These are phyloP conservation scores for Pulveroboletus sp. DNA, from an alignment of 768 basidiomycete genomes.

Conservation along the genomic window DNA sequence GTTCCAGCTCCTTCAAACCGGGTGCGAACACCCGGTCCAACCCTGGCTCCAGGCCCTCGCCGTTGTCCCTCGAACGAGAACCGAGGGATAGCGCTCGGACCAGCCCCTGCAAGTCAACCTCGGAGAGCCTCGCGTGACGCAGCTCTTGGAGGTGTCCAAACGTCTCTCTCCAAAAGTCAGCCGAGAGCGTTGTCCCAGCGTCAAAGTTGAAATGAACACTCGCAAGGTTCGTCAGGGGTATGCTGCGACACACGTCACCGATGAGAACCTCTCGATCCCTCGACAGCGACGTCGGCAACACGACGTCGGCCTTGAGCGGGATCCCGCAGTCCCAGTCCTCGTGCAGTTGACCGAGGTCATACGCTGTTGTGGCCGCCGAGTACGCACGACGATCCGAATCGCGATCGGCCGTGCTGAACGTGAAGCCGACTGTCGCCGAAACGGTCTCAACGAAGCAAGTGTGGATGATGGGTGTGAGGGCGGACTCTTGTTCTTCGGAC, in stretches of 20 bases:
- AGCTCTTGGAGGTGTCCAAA: constrained; percentile 17
- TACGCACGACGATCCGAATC: constrained; percentile 10
- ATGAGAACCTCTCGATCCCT: constrained; percentile 13
- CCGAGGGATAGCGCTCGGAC: constrained; percentile 2
- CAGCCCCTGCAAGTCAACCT: constrained; percentile 9
- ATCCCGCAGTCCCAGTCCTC: constrained; percentile 21
- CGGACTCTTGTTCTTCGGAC: not conserved
- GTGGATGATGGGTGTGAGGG: constrained; percentile 10
- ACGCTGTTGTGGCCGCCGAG: constrained; percentile 3
- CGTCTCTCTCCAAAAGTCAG: constrained; percentile 15
- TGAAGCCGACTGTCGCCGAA: constrained; percentile 11
- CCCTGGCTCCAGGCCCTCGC: not conserved
- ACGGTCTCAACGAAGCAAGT: constrained; percentile 8
- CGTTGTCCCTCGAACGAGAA: not conserved
- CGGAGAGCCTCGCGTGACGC: constrained; percentile 8
- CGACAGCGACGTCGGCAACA: constrained; percentile 2
- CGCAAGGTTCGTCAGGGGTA: constrained; percentile 12
- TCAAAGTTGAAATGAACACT: constrained; percentile 12
- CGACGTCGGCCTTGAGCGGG: constrained; percentile 16
- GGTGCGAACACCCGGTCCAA: constrained; percentile 15
- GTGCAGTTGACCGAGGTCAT: constrained; percentile 2
- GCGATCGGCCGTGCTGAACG: constrained; percentile 13
- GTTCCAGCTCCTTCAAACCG: constrained; percentile 11
- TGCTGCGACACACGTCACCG: constrained; percentile 8
- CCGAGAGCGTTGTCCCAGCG: constrained; percentile 3